Evolutionary conservation across 2,329 filamentous ascomycete genomes (phyloP), one percentile per base, ranked within the genome.

Genomic region (Fusarium burgessii): DNA sequence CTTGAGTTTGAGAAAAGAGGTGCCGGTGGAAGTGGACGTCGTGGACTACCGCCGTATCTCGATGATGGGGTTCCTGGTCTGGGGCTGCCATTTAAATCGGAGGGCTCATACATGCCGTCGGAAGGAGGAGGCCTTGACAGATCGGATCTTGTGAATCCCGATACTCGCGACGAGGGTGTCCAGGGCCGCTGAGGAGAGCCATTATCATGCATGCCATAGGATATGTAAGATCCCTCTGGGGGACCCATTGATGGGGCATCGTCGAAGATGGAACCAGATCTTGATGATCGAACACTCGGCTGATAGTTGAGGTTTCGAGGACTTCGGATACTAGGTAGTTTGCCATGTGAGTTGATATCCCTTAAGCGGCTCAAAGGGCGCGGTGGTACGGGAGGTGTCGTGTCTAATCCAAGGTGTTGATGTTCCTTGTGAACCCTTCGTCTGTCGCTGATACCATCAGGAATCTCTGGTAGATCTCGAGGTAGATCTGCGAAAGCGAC

Each of bases 31-130:
- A 98, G 85, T 6, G 95, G 95, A 60, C 95, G 88, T 73, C 94
- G 89, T 14, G 95, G 93, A 77, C 94, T 97, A 6, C 94, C 93
- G 23, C 94, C 93, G 79, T 98, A 98, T 78, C 90, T 88, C 4
- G 94, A 95, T 1, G 94, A 94, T 3, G 95, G 94, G 1, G 95
- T 98, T 8, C 95, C 95, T 3, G 96, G 95, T 63, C 96, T 86
- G 10, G 96, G 95, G 68, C 90, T 95, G 51, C 96, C 96, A 77
- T 98, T 95, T 64, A 98, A 82, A 74, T 98, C 95, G 25, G 91
- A 87, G 1, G 94, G 93, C 80, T 98, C 96, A 80, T 96, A 98
- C 7, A 90, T 87, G 27, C 91, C 84, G 71, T 86, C 90, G 2
- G 90, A 89, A 2, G 93, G 89, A 5, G 93, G 91, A 12, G 93